Evolutionary conservation across 805 yeast genomes (phyloP), one percentile per base, ranked within the genome.

Genomic region (Maudiozyma pseudohumilis): DNA sequence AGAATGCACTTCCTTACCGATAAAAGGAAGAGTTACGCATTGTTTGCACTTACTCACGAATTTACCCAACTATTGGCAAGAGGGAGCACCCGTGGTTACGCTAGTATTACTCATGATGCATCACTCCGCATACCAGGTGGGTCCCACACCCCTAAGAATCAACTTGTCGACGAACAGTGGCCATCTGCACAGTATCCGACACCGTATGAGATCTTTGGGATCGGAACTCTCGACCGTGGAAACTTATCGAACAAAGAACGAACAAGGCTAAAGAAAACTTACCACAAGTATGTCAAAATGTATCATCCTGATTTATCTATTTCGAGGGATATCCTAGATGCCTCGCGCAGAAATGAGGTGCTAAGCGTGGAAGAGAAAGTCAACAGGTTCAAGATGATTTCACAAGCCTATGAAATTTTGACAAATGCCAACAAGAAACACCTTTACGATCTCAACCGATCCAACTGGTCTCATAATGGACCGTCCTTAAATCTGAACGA

Each of bases 161-260:
- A 18, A 17, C 15, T 29, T 12, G 7, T 11, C 6, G 44, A 42
- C 24, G 48, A 53, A 19, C 28, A 21, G 16, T 81, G 87, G 87
- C 94, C 95, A 3, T 54, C 55, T 2, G 47, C 61, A 3, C 53
- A 54, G 11, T 50, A 64, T 25, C 87, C 94, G 0, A 61, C 79
- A 0, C 95, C 95, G 0, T 80, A 80, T 50, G 86, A 83, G 24
- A 68, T 87, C 3, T 72, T 86, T 40, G 70, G 71, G 5, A 52
- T 74, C 3, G 10, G 20, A 18, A 13, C 34, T 13, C 16, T 15
- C 7, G 44, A 55, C 2, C 15, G 33, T 18, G 43, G 43, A 5
- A 21, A 28, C 27, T 16, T 42, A 1, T 53, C 56, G 15, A 59
- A 70, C 27, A 12, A 10, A 10, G 68, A 70, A 40, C 53, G 55